Evolutionary conservation across 768 basidiomycete species (phyloP).

Genomic region (Russula foetens): DNA sequence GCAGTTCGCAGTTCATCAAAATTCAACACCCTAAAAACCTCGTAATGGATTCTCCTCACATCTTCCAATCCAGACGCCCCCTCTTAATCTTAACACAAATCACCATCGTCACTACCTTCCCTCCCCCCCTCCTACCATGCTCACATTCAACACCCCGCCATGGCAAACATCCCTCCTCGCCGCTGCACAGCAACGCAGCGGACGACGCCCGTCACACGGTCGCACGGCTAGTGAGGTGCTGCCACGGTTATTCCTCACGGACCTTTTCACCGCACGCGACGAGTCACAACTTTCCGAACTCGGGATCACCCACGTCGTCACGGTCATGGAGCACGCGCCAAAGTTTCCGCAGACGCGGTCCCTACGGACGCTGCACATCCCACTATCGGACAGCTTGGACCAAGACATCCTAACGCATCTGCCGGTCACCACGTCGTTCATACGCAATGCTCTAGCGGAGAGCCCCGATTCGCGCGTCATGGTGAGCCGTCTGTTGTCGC

Average conservation of each 20-base stretch:
- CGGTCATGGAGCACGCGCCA: slow-evolving; percentile 47
- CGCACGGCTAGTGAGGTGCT: slow-evolving; percentile 29
- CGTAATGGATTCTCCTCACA: neutral
- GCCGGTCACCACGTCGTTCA: slow-evolving; percentile 43
- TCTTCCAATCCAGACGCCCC: neutral
- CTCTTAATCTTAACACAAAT: neutral
- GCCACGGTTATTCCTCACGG: slow-evolving; percentile 54
- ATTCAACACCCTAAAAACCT: neutral
- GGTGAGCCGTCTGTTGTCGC: slow-evolving; percentile 34
- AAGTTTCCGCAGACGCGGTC: slow-evolving; percentile 16
- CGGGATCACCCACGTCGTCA: slow-evolving; percentile 71
- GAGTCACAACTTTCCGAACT: slow-evolving; percentile 40
- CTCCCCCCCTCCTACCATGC: neutral
- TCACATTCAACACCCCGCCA: slow-evolving; percentile 5
- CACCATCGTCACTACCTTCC: neutral
- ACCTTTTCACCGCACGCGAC: slow-evolving; percentile 45
- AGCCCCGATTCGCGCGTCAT: slow-evolving; percentile 39
- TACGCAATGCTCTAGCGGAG: slow-evolving; percentile 38
- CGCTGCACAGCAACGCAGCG: neutral
- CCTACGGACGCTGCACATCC: slow-evolving; percentile 47
- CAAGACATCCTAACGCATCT: slow-evolving; percentile 40
- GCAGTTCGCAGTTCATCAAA: neutral
- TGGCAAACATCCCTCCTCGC: slow-evolving; percentile 11
- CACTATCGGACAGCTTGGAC: slow-evolving; percentile 34
- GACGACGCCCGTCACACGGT: neutral